A percentile compares a stretch with the other conserved stretches of the same genome.
Evolutionary conservation across 2,329 filamentous ascomycete species (phyloP).

Genomic region (Erysiphe neolycopersici): DNA sequence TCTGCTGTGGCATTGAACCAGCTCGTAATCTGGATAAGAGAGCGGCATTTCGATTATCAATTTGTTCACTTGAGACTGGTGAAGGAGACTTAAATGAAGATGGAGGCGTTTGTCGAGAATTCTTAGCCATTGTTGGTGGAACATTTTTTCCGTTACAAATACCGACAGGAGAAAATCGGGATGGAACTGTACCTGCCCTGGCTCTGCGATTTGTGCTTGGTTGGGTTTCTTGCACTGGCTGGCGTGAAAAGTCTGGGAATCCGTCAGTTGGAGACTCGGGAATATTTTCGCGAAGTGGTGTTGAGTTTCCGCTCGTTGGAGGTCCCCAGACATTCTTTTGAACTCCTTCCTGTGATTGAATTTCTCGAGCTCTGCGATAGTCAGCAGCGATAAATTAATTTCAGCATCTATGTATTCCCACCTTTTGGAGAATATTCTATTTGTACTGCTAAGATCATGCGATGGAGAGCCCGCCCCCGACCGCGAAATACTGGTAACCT

Average conservation of each 20-base stretch:
- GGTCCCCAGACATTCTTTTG: slow-evolving; percentile 64
- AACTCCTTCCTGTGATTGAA: slow-evolving; percentile 86
- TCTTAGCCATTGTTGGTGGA: slow-evolving; percentile 38
- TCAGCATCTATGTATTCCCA: slow-evolving; percentile 21
- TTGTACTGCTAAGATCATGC: slow-evolving; percentile 47
- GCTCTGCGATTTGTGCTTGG: slow-evolving; percentile 49
- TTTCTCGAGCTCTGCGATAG: slow-evolving; percentile 54
- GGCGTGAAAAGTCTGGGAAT: slow-evolving; percentile 67
- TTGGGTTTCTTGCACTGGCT: slow-evolving; percentile 36
- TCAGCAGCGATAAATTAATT: slow-evolving; percentile 3
- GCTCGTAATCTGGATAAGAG: slow-evolving; percentile 67
- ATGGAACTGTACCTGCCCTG: slow-evolving; percentile 86
- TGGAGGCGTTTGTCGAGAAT: slow-evolving; percentile 61
- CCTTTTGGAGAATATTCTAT: slow-evolving; percentile 77
- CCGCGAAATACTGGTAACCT: slow-evolving; percentile 34
- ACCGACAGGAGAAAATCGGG: slow-evolving; percentile 60
- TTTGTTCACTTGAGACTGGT: slow-evolving; percentile 23
- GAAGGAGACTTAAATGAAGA: slow-evolving; percentile 56
- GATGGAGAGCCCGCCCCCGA: slow-evolving; percentile 89
- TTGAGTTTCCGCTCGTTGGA: slow-evolving; percentile 87
- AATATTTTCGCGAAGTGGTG: slow-evolving; percentile 86
- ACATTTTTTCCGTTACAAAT: slow-evolving; percentile 24
- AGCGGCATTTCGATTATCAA: slow-evolving; percentile 32
- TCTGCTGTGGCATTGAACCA: slow-evolving; percentile 79
- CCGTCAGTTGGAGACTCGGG: slow-evolving; percentile 90